These are phyloP conservation scores for Agaricus subrufescens DNA, from an alignment of 768 basidiomycete genomes.

Conservation along the genomic window DNA sequence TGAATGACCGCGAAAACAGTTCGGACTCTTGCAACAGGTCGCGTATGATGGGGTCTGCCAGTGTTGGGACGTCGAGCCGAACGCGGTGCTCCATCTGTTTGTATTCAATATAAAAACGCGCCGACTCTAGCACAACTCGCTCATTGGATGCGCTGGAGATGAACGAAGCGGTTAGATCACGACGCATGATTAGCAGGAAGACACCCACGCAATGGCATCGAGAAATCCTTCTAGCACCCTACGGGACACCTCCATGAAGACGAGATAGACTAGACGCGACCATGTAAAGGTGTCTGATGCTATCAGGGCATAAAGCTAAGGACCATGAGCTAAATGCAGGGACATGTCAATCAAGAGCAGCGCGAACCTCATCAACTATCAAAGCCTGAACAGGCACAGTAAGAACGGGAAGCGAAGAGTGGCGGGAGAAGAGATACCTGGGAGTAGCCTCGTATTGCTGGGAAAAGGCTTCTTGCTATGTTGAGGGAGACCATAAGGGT, in stretches of 20 bases:
- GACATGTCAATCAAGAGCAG: slow-evolving; percentile 11
- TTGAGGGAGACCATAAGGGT: slow-evolving; percentile 69
- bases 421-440: slow-evolving; percentile 37
- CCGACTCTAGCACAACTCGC: slow-evolving; percentile 65
- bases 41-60: slow-evolving; percentile 66
- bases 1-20: slow-evolving; percentile 78
- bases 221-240: slow-evolving; percentile 60
- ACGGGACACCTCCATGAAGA: slow-evolving; percentile 60
- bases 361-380: slow-evolving; percentile 76
- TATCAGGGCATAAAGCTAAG: slow-evolving; percentile 64
- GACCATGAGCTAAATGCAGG: slow-evolving; percentile 13
- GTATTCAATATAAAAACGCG: slow-evolving; percentile 71
- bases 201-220: slow-evolving; percentile 69
- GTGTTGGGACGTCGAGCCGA: slow-evolving; percentile 72
- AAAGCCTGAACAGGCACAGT: slow-evolving; percentile 42
- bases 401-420: slow-evolving; percentile 14
- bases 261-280: slow-evolving; percentile 53
- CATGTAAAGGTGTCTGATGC: slow-evolving; percentile 71
- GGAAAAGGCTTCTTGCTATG: slow-evolving; percentile 68
- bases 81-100: slow-evolving; percentile 76
- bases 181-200: slow-evolving; percentile 10
- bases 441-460: slow-evolving; percentile 81
- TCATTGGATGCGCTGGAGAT: slow-evolving; percentile 60
- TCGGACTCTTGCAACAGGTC: slow-evolving; percentile 86
- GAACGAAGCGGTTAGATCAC: slow-evolving; percentile 14